phyloP scores from a whole-genome alignment of 768 basidiomycete species.

The Cystofilobasidium capitatum region DNA sequence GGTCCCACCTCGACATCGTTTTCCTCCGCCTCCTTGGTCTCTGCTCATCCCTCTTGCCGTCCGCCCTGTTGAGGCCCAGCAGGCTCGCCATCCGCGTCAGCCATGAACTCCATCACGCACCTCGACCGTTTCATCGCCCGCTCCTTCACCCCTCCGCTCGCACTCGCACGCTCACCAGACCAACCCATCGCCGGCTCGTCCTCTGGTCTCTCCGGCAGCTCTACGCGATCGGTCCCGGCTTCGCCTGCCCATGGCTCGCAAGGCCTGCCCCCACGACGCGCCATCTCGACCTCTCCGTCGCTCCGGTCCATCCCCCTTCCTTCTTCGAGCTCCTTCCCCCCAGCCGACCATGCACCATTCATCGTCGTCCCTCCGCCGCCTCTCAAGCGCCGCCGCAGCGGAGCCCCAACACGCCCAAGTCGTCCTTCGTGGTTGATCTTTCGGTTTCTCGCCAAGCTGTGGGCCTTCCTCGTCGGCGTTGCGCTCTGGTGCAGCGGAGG shows the following conservation, averaged over 20 bases:
- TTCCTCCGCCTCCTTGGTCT: not conserved
- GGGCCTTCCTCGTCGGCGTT: not conserved
- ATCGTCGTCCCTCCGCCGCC: not conserved
- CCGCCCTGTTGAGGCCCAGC: too few species aligned
- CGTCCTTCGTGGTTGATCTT: not conserved
- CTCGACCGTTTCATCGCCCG: not conserved
- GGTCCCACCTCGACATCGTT: not conserved
- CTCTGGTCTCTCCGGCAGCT: not conserved
- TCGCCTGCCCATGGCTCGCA: not conserved
- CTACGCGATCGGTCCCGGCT: not conserved
- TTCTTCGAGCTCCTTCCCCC: too few species aligned
- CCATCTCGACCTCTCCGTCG: not conserved
- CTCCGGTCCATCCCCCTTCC: not conserved
- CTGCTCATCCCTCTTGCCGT: too few species aligned
- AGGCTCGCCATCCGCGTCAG: too few species aligned
- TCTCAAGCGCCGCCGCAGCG: not conserved
- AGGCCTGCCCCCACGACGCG: not conserved
- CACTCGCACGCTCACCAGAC: not conserved
- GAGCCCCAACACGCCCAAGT: not conserved
- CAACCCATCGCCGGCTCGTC: not conserved
- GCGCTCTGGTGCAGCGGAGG: not conserved
- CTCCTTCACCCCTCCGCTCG: not conserved
- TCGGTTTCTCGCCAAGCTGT: not conserved
- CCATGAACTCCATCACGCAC: conserved; percentile 1
- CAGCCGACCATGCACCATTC: not conserved